Evolutionary conservation across 768 basidiomycete genomes (phyloP).

Genomic region (Mycena galericulata): DNA sequence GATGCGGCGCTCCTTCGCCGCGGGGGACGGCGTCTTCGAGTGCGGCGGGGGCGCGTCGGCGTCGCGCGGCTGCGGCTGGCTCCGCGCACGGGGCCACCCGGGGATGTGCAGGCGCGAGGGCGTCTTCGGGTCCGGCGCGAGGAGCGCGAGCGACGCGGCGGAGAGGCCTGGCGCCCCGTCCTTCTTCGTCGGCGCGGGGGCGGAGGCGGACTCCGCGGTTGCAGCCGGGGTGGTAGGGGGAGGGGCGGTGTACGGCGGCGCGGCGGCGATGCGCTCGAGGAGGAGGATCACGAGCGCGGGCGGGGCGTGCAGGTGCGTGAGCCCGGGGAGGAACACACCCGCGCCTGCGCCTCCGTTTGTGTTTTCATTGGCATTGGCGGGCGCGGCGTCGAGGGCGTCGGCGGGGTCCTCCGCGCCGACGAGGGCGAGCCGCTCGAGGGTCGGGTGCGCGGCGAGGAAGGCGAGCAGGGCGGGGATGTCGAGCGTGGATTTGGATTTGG

Average conservation of each 20-base stretch:
- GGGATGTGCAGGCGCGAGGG: background rate
- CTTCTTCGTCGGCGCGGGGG: background rate
- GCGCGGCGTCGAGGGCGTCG: background rate
- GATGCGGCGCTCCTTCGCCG: background rate
- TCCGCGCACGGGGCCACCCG: conserved; percentile 4
- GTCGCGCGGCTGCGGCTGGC: too few relatives aligned
- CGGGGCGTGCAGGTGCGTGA: conserved; percentile 35
- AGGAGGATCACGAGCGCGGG: conserved; percentile 20
- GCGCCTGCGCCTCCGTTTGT: background rate
- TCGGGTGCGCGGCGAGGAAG: conserved; percentile 32
- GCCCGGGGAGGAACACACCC: conserved; percentile 25
- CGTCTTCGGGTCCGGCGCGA: conserved; percentile 25
- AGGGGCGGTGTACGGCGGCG: background rate
- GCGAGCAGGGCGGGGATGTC: conserved; percentile 16
- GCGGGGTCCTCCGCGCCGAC: conserved; percentile 17
- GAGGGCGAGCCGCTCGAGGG: conserved; percentile 32
- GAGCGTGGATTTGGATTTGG: background rate
- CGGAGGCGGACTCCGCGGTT: background rate
- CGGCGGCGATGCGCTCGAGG: conserved; percentile 15
- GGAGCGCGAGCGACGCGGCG: conserved; percentile 26
- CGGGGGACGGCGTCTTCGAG: background rate
- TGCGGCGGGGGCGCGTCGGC: background rate
- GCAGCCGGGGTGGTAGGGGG: background rate
- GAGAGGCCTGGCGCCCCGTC: background rate
- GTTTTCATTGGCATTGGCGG: background rate